These are phyloP conservation scores for Claviceps paspali DNA, from an alignment of 2,329 filamentous ascomycete genomes.

Conservation along the genomic window DNA sequence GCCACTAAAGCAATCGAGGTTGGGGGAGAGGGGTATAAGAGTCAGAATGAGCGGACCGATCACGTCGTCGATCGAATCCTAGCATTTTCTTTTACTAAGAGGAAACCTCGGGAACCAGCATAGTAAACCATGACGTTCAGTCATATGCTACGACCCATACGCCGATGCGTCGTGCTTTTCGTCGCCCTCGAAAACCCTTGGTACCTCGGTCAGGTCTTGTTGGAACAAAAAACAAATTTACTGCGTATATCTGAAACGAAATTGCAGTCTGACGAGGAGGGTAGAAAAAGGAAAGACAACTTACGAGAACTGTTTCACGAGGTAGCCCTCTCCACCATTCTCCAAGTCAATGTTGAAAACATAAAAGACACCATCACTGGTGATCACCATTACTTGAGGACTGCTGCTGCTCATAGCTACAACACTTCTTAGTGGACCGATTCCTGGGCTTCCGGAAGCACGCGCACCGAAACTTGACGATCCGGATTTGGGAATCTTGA, in stretches of 20 bases:
- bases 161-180: slow-evolving; percentile 37
- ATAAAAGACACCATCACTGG: slow-evolving; percentile 87
- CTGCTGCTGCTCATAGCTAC: slow-evolving; percentile 92
- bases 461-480: slow-evolving; percentile 8
- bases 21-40: neutral
- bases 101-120: neutral
- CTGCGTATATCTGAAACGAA: too few species aligned
- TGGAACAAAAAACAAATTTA: too few species aligned
- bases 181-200: slow-evolving; percentile 37
- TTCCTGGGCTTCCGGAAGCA: slow-evolving; percentile 17
- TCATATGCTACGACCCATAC: slow-evolving; percentile 16
- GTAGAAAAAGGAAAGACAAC: slow-evolving; percentile 20
- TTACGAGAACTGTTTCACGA: slow-evolving; percentile 89
- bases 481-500: slow-evolving; percentile 63
- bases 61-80: neutral
- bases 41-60: neutral
- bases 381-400: slow-evolving; percentile 95
- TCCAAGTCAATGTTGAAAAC: slow-evolving; percentile 93
- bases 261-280: neutral
- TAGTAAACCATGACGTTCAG: neutral
- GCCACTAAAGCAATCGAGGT: neutral
- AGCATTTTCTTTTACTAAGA: too few species aligned
- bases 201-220: slow-evolving; percentile 2
- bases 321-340: slow-evolving; percentile 77
- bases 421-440: slow-evolving; percentile 61